These are phyloP conservation scores for Smittium culicis DNA, from an alignment of 371 early-diverging fungal genomes.

Conservation along the genomic window DNA sequence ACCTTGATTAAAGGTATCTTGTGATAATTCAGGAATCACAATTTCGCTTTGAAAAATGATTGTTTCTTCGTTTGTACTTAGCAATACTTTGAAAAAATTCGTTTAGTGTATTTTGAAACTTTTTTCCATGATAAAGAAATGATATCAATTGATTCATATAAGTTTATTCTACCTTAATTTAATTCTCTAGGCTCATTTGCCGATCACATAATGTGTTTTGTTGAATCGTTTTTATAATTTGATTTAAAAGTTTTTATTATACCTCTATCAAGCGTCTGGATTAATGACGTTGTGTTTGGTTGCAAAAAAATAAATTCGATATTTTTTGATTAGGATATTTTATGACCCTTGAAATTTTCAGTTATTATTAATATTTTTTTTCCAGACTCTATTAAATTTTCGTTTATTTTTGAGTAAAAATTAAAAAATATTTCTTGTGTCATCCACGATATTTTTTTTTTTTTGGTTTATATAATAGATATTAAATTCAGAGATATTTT, in stretches of 20 bases:
- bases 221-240: background rate
- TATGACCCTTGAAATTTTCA: background rate
- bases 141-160: background rate
- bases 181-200: background rate
- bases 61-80: background rate
- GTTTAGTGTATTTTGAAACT: background rate
- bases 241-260: background rate
- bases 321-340: background rate
- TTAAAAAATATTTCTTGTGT: background rate
- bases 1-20: background rate
- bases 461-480: background rate
- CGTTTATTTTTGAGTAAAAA: background rate
- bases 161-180: background rate
- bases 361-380: background rate
- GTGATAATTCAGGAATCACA: background rate
- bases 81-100: background rate
- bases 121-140: background rate
- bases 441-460: background rate
- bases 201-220: background rate
- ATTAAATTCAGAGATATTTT: background rate
- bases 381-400: background rate
- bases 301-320: background rate
- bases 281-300: background rate
- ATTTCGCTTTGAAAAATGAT: background rate
- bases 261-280: background rate